phyloP scores from a whole-genome alignment of 148 eudicot genomes.

The Rhododendron griersonianum region DNA sequence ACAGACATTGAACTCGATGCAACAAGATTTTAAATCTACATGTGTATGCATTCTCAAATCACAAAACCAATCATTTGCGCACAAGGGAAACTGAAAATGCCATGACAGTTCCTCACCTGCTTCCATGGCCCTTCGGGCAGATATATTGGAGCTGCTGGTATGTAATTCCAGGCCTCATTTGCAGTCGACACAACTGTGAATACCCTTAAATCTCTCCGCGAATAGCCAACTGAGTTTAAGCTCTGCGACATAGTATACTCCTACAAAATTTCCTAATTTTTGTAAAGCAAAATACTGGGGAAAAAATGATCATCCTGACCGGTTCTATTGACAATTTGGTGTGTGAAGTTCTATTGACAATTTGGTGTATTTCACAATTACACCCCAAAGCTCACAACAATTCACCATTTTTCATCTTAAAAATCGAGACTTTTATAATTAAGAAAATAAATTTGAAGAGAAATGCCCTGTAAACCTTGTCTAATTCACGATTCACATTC shows the following conservation, averaged over 20 bases:
- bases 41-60: not conserved
- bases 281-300: not conserved
- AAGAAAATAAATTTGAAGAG: not conserved
- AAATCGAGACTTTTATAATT: not conserved
- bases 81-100: not conserved
- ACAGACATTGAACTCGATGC: not conserved
- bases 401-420: not conserved
- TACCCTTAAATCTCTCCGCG: slow-evolving; percentile 24
- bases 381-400: not conserved
- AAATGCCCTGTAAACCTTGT: not conserved
- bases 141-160: slow-evolving; percentile 83
- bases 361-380: not conserved
- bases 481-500: not conserved
- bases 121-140: slow-evolving; percentile 93
- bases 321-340: not conserved
- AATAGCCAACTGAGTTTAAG: slow-evolving; percentile 19
- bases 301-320: not conserved
- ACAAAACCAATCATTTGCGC: not conserved
- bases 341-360: not conserved
- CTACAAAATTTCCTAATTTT: not conserved
- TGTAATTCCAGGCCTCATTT: slow-evolving; percentile 46
- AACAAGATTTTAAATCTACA: not conserved
- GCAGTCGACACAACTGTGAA: slow-evolving; percentile 36
- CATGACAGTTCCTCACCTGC: slow-evolving; percentile 41
- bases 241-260: slow-evolving; percentile 23